Evolutionary conservation across 2,329 filamentous ascomycete genomes (phyloP).

Genomic region (Colletotrichum sp.): DNA sequence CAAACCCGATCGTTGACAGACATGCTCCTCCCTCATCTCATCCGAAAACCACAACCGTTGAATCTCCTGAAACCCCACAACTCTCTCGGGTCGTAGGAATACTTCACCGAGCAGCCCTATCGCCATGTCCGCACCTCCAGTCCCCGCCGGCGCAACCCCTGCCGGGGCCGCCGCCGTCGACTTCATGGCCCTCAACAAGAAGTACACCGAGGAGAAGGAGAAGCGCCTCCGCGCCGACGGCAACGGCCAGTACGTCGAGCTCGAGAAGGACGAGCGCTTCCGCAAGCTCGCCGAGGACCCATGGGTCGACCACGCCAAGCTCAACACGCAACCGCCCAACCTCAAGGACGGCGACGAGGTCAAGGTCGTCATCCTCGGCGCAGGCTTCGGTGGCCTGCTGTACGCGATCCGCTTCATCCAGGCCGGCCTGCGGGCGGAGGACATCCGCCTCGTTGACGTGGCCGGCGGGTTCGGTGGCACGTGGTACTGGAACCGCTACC

Average conservation of each 20-base stretch:
- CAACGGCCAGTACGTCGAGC: constrained; percentile 34
- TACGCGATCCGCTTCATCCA: constrained; percentile 31
- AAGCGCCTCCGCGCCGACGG: constrained; percentile 38
- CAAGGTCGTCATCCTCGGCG: constrained; percentile 38
- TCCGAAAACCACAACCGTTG: not conserved
- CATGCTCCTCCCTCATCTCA: not conserved
- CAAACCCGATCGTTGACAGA: not conserved
- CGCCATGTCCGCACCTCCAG: constrained; percentile 2
- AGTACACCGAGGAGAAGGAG: constrained; percentile 37
- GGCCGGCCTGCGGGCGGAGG: constrained; percentile 28
- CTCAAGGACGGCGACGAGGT: constrained; percentile 30
- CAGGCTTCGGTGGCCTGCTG: constrained; percentile 38
- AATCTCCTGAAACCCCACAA: not conserved
- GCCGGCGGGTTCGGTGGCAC: constrained; percentile 54
- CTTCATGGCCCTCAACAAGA: constrained; percentile 27
- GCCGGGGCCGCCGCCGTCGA: constrained; percentile 8
- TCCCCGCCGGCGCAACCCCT: not conserved
- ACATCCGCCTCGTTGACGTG: constrained; percentile 46
- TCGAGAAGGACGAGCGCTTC: constrained; percentile 25
- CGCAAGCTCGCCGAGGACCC: constrained; percentile 35
- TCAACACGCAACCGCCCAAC: constrained; percentile 27
- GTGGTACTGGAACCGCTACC: constrained; percentile 59
- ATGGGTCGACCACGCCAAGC: constrained; percentile 36
- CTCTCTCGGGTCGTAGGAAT: not conserved
- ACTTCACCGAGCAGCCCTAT: not conserved